phyloP scores from a whole-genome alignment of 2,329 filamentous ascomycete genomes.

The Verticillium klebahnii region DNA sequence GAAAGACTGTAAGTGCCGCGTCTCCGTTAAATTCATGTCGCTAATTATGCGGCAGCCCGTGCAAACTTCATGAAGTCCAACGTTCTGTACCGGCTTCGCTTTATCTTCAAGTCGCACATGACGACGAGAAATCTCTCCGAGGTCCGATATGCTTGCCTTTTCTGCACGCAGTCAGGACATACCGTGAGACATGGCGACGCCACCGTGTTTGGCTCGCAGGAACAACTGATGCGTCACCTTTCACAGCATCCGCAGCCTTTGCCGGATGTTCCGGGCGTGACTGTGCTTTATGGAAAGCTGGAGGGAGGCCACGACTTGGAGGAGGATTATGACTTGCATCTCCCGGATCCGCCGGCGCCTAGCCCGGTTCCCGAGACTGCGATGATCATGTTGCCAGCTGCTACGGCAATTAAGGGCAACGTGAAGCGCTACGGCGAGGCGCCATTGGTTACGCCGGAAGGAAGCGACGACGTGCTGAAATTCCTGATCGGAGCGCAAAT shows the following conservation, averaged over 20 bases:
- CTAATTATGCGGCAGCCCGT: constrained; percentile 18
- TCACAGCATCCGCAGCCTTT: constrained; percentile 35
- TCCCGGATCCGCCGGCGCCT: constrained; percentile 22
- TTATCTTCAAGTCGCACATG: constrained; percentile 39
- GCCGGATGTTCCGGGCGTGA: constrained; percentile 28
- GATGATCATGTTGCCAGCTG: constrained; percentile 22
- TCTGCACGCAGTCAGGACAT: constrained; percentile 27
- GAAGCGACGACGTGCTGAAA: constrained; percentile 28
- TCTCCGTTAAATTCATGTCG: too few species aligned
- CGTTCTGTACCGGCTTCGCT: constrained; percentile 31
- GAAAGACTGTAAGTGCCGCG: constrained; percentile 18
- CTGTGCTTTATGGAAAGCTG: constrained; percentile 24
- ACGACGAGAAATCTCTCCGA: constrained; percentile 23
- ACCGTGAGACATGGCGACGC: constrained; percentile 34
- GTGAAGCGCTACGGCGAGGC: constrained; percentile 26
- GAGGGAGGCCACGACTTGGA: constrained; percentile 16
- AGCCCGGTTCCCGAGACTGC: constrained; percentile 17
- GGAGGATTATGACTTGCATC: constrained; percentile 31
- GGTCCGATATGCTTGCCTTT: constrained; percentile 35
- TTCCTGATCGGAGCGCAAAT: constrained; percentile 29
- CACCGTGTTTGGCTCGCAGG: constrained; percentile 31
- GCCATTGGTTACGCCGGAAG: constrained; percentile 26
- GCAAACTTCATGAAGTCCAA: constrained; percentile 27
- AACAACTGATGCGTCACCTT: constrained; percentile 33
- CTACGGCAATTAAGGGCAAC: constrained; percentile 28